Conservation (phyloP, 192 early-diverging fungal species). For the Linnemannia zychae region DNA sequence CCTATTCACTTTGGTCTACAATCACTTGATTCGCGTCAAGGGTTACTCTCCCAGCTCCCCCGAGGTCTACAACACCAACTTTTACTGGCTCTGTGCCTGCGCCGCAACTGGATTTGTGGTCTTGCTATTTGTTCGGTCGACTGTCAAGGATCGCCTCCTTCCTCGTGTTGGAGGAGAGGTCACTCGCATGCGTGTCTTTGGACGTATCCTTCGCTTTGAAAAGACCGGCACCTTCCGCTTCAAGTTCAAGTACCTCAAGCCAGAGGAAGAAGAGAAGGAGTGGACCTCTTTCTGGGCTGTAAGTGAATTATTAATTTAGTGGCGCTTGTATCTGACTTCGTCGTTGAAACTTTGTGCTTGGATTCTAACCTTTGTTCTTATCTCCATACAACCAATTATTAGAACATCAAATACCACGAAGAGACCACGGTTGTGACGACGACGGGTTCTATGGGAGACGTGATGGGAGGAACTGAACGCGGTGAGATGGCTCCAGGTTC, state of each 20-base stretch:
- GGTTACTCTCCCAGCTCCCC: slow-evolving; percentile 62
- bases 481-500: background rate
- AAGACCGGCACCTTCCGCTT: slow-evolving; percentile 46
- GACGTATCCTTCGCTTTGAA: slow-evolving; percentile 68
- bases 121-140: slow-evolving; percentile 72
- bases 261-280: slow-evolving; percentile 55
- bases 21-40: slow-evolving; percentile 56
- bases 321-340: background rate
- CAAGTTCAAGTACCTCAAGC: slow-evolving; percentile 43
- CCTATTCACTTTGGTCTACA: slow-evolving; percentile 74
- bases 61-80: slow-evolving; percentile 70
- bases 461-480: slow-evolving; percentile 38
- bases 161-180: slow-evolving; percentile 75
- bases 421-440: slow-evolving; percentile 51
- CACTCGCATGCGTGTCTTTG: slow-evolving; percentile 72
- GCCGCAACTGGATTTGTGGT: slow-evolving; percentile 69
- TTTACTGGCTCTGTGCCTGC: slow-evolving; percentile 78
- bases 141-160: slow-evolving; percentile 76
- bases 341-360: too few relatives aligned
- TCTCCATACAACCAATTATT: background rate
- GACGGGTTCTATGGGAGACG: slow-evolving; percentile 49
- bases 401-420: slow-evolving; percentile 52
- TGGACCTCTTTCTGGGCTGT: slow-evolving; percentile 52
- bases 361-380: background rate
- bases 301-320: slow-evolving; percentile 17